These are phyloP conservation scores for Fusarium sarcochroum DNA, from an alignment of 2,329 filamentous ascomycete genomes.

Conservation along the genomic window DNA sequence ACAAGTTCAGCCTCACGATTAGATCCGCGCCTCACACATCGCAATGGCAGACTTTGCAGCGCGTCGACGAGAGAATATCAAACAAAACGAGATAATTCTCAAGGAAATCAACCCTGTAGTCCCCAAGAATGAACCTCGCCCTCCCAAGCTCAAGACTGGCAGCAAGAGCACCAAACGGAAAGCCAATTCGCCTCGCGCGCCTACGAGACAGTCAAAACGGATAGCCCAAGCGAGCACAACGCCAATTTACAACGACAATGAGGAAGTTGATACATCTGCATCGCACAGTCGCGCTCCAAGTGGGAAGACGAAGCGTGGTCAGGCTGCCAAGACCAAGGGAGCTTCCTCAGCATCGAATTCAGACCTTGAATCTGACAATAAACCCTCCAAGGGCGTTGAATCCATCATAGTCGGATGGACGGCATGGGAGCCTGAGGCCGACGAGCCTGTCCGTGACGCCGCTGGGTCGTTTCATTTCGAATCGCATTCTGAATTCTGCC, in stretches of 20 bases:
- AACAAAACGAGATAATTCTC: constrained; percentile 19
- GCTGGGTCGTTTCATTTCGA: constrained; percentile 6
- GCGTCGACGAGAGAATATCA: not conserved
- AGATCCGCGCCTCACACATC: not conserved
- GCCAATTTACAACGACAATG: not conserved
- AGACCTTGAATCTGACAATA: not conserved
- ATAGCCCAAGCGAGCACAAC: constrained; percentile 12
- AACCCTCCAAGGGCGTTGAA: not conserved
- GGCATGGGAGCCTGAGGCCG: constrained; percentile 11
- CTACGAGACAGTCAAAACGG: constrained; percentile 18
- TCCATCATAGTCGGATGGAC: not conserved
- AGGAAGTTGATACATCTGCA: accelerated
- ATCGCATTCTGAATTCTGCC: constrained; percentile 14
- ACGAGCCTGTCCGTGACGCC: not conserved
- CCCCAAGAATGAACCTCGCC: not conserved
- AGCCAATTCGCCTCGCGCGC: not conserved
- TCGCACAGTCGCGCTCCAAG: not conserved
- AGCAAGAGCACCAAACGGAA: constrained; percentile 10
- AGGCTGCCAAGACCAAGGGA: accelerated
- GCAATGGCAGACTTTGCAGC: constrained; percentile 18
- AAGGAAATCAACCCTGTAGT: not conserved
- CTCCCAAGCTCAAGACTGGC: not conserved
- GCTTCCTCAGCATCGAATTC: not conserved
- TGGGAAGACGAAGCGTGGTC: not conserved
- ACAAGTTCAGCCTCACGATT: not conserved